These are phyloP conservation scores for Thermothelomyces thermophilus DNA, from an alignment of 2,329 filamentous ascomycete genomes.

Conservation along the genomic window DNA sequence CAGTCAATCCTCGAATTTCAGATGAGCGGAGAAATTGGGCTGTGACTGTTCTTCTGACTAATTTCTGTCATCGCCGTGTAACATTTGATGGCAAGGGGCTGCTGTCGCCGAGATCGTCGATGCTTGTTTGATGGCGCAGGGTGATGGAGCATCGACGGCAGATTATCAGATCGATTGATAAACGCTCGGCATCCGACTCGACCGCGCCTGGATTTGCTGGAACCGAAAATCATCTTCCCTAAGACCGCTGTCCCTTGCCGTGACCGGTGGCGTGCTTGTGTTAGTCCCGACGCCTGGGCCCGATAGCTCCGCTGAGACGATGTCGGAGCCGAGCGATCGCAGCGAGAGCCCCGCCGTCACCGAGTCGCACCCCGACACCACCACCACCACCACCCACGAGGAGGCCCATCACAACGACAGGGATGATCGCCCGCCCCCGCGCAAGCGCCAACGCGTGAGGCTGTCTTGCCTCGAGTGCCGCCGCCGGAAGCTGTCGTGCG, in stretches of 20 bases:
- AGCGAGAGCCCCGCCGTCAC: slow-evolving; percentile 20
- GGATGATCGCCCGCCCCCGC: slow-evolving; percentile 33
- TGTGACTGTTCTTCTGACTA: not conserved
- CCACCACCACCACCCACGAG: no score
- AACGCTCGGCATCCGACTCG: slow-evolving; percentile 10
- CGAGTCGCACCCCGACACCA: slow-evolving; percentile 13
- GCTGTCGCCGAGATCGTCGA: not conserved
- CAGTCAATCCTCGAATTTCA: not conserved
- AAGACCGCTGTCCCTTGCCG: slow-evolving; percentile 10
- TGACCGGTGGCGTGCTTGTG: slow-evolving; percentile 10
- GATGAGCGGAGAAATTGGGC: not conserved
- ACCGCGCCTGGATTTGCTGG: not conserved
- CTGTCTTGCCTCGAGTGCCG: slow-evolving; percentile 56
- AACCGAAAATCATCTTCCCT: not conserved
- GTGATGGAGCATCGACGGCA: not conserved
- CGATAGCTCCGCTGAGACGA: slow-evolving; percentile 20
- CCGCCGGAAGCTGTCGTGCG: slow-evolving; percentile 54
- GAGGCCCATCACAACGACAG: slow-evolving; percentile 6
- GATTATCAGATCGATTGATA: not conserved
- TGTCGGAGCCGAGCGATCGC: slow-evolving; percentile 26
- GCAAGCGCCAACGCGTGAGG: slow-evolving; percentile 54
- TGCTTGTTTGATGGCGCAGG: not conserved
- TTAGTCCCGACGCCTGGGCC: slow-evolving; percentile 7
- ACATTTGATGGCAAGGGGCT: not conserved
- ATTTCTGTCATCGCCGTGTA: slow-evolving; percentile 7